Conservation (phyloP, 2,329 filamentous ascomycete species). For the Chaetomium sp. region DNA sequence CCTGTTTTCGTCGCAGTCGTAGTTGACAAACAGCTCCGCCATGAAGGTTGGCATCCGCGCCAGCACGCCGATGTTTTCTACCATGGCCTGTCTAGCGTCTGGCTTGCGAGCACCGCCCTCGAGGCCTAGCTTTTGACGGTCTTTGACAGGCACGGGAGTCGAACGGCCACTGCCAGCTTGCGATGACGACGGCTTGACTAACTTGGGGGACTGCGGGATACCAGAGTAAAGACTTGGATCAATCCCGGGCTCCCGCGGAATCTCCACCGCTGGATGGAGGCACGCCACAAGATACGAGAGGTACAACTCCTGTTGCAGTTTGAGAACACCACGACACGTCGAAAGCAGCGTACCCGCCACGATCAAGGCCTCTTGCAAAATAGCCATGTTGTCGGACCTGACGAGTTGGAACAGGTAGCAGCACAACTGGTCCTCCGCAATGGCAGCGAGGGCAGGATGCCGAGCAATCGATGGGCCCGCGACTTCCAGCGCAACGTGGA, state of each 20-base stretch:
- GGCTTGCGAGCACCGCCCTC: slow-evolving; percentile 89
- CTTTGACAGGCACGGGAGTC: slow-evolving; percentile 85
- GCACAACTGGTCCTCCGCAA: slow-evolving; percentile 90
- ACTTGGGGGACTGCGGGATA: slow-evolving; percentile 82
- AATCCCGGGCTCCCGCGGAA: slow-evolving; percentile 83
- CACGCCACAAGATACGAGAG: slow-evolving; percentile 91
- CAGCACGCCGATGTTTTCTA: slow-evolving; percentile 88
- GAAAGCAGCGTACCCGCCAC: slow-evolving; percentile 86
- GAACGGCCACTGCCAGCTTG: slow-evolving; percentile 72
- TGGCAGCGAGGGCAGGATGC: slow-evolving; percentile 76
- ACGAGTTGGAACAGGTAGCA: slow-evolving; percentile 94
- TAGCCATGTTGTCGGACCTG: slow-evolving; percentile 90
- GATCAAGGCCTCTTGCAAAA: slow-evolving; percentile 85
- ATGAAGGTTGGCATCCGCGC: slow-evolving; percentile 92
- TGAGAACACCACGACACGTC: slow-evolving; percentile 83
- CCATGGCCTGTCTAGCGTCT: slow-evolving; percentile 95
- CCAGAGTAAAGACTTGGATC: slow-evolving; percentile 88
- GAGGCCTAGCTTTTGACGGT: slow-evolving; percentile 84
- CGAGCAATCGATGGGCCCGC: slow-evolving; percentile 90
- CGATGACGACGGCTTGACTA: slow-evolving; percentile 70
- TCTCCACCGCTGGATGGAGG: slow-evolving; percentile 87
- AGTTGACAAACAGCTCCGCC: slow-evolving; percentile 94
- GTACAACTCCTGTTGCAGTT: slow-evolving; percentile 94
- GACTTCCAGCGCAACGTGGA: slow-evolving; percentile 94
- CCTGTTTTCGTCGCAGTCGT: slow-evolving; percentile 90